Conservation (phyloP, 2,329 filamentous ascomycete species). For the Neofusicoccum umdonicola region DNA sequence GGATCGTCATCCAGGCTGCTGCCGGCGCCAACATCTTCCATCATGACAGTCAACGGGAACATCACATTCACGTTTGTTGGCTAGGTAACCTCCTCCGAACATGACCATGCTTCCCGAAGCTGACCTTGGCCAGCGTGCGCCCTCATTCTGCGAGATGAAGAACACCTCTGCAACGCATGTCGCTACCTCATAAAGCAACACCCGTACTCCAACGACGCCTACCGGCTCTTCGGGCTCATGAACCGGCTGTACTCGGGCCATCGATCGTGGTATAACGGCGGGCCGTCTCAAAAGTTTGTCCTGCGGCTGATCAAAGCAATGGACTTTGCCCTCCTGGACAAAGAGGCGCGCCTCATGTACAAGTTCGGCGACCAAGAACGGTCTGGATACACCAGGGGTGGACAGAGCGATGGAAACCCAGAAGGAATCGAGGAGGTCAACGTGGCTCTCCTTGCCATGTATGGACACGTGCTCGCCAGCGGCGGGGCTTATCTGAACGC, state of each 20-base stretch:
- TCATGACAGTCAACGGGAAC: slow-evolving; percentile 64
- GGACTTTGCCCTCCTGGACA: slow-evolving; percentile 65
- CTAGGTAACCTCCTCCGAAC: slow-evolving; percentile 52
- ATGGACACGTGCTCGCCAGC: slow-evolving; percentile 84
- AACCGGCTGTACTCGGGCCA: slow-evolving; percentile 71
- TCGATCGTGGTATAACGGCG: slow-evolving; percentile 70
- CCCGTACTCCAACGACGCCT: slow-evolving; percentile 76
- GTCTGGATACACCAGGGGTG: slow-evolving; percentile 38
- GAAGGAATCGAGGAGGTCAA: slow-evolving; percentile 57
- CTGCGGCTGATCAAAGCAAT: slow-evolving; percentile 87
- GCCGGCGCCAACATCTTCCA: slow-evolving; percentile 80
- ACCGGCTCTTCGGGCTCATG: slow-evolving; percentile 77
- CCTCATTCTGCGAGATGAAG: slow-evolving; percentile 72
- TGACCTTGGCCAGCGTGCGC: slow-evolving; percentile 64
- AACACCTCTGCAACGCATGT: slow-evolving; percentile 70
- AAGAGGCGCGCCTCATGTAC: slow-evolving; percentile 47
- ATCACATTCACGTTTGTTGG: slow-evolving; percentile 74
- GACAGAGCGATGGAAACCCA: slow-evolving; percentile 38
- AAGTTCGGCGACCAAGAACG: slow-evolving; percentile 37
- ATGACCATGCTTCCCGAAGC: slow-evolving; percentile 18
- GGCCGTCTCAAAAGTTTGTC: slow-evolving; percentile 85
- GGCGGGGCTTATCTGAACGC: slow-evolving; percentile 81
- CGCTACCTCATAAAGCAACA: slow-evolving; percentile 84
- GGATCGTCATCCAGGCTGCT: slow-evolving; percentile 75
- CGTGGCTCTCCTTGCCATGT: slow-evolving; percentile 78